phyloP scores from a whole-genome alignment of 2,329 filamentous ascomycete species.

The Chrysosporium queenslandicum region DNA sequence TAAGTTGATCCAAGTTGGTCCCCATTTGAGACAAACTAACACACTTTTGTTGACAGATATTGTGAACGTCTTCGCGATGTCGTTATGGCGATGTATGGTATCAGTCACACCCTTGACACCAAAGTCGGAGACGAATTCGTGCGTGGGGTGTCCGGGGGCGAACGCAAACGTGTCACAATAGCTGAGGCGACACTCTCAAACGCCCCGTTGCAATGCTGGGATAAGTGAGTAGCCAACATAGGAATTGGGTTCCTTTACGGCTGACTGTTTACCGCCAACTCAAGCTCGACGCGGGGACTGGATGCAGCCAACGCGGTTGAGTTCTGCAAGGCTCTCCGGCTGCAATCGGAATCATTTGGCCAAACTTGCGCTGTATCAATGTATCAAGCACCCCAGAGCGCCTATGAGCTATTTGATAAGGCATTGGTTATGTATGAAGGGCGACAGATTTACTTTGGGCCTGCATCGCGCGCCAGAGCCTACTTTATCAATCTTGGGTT shows the following conservation, averaged over 20 bases:
- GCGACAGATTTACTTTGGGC: constrained; percentile 65
- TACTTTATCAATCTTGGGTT: constrained; percentile 75
- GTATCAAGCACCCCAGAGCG: constrained; percentile 74
- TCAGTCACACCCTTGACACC: constrained; percentile 74
- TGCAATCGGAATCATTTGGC: constrained; percentile 72
- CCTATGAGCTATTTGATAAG: constrained; percentile 71
- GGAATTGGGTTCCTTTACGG: constrained; percentile 60
- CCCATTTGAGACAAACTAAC: no score
- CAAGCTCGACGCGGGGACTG: constrained; percentile 51
- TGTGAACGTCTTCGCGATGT: constrained; percentile 37
- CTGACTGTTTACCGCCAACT: background rate
- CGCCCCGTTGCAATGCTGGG: constrained; percentile 63
- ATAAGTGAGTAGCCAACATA: constrained; percentile 42
- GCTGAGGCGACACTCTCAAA: constrained; percentile 63
- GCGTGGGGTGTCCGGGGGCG: constrained; percentile 68
- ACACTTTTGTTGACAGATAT: constrained; percentile 22
- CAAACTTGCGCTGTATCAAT: constrained; percentile 75
- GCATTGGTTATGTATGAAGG: constrained; percentile 71
- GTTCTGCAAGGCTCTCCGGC: constrained; percentile 58
- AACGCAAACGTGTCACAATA: constrained; percentile 70
- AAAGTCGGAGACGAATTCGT: constrained; percentile 77
- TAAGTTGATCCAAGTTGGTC: constrained; percentile 44
- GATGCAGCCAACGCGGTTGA: constrained; percentile 59
- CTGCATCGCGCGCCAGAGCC: constrained; percentile 51
- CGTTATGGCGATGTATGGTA: constrained; percentile 42